Evolutionary conservation across 352 stramenopile species (phyloP).

Genomic region (Pythium sp.): DNA sequence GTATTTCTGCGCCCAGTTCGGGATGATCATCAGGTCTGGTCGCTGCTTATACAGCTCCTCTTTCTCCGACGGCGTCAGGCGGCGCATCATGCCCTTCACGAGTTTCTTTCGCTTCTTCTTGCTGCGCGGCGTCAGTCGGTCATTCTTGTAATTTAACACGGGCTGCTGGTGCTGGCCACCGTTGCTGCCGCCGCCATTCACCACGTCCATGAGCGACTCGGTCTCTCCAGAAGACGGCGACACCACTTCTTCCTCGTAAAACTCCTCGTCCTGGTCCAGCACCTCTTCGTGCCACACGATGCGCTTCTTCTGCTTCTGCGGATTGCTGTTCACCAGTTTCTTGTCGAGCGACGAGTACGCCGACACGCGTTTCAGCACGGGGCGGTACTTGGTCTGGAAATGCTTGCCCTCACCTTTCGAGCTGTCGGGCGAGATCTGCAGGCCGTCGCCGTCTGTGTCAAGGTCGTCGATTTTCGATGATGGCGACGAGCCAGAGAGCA

Average conservation of each 20-base stretch:
- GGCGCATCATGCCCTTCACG: slow-evolving; percentile 71
- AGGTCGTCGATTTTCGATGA: slow-evolving; percentile 66
- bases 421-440: slow-evolving; percentile 77
- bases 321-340: slow-evolving; percentile 26
- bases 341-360: slow-evolving; percentile 58
- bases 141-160: slow-evolving; percentile 60
- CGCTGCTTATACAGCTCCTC: slow-evolving; percentile 81
- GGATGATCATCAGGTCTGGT: slow-evolving; percentile 84
- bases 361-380: slow-evolving; percentile 77
- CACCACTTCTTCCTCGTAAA: slow-evolving; percentile 52
- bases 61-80: slow-evolving; percentile 77
- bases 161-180: slow-evolving; percentile 33
- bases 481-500: slow-evolving; percentile 51
- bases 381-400: slow-evolving; percentile 48
- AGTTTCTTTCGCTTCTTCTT: slow-evolving; percentile 85
- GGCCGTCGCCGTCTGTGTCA: slow-evolving; percentile 74
- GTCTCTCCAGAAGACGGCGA: slow-evolving; percentile 32
- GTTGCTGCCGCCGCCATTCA: slow-evolving; percentile 2
- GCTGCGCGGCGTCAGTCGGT: slow-evolving; percentile 57
- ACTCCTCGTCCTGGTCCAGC: slow-evolving; percentile 75
- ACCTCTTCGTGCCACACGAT: slow-evolving; percentile 78
- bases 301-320: slow-evolving; percentile 38
- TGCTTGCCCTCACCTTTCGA: slow-evolving; percentile 54
- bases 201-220: slow-evolving; percentile 44
- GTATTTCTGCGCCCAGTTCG: slow-evolving; percentile 88